Base-by-base conservation (phyloP, 257 asterid genomes). In the Solanum lignicaule region DNA sequence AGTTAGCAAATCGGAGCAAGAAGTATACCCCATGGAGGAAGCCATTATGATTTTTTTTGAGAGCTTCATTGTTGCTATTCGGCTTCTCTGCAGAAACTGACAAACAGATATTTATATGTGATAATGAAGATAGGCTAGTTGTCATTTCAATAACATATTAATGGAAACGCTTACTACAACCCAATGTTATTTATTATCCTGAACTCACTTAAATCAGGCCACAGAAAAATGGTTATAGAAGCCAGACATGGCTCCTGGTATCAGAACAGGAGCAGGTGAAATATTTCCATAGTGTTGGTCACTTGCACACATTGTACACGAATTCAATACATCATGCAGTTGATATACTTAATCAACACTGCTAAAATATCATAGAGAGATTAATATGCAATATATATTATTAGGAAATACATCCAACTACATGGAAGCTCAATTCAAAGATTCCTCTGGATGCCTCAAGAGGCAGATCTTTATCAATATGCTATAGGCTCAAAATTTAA, bases 1-100 rank as follows among this genome's bases (percentile, higher is more conserved):
- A 83, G 21, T 6, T 10, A 16, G 52, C 18, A 82, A 87, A 73
- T n/a, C n/a, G 60, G 84, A 69, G 84, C 10, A 89, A 88, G 84
- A 88, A 88, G 74, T 84, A 18, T 58, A 95, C 99, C 99, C 96
- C 98, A 46, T 90, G 91, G 86, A 93, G 93, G 88, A 93, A 95
- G 87, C 96, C 94, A 89, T 89, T 92, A 36, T 92, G 94, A 87
- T 91, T 91, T 90, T 95, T 95, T 36, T 87, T 88, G 87, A 81
- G 93, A 76, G 93, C 94, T 75, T 86, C 90, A 73, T 27, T 84
- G 75, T 73, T 87, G 89, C 91, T 93, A 60, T 76, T 89, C 79
- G 90, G 91, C 89, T 95, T 95, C 87, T 97, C 99, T 97, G 96
- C 88, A 90, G 89, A 82, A 88, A 86, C 84, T 85, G 78, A 35